Evolutionary conservation across 345 rosid genomes (phyloP), one percentile per base, ranked within the genome.

Genomic region (Microcos paniculata): DNA sequence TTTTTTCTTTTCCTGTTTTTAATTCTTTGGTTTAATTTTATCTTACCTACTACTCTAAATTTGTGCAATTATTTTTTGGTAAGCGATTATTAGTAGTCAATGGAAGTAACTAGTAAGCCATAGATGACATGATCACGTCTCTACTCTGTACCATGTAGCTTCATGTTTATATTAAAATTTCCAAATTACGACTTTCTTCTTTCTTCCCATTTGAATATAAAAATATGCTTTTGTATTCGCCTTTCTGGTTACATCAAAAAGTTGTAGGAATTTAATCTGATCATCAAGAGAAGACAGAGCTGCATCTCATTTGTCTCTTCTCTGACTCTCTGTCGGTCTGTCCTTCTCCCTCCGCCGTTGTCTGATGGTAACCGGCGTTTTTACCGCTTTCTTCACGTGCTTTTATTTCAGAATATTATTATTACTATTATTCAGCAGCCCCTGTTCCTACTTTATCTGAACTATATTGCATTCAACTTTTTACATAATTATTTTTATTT

Each of bases 281-380:
- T 33, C 42, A 8, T 28, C 45, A 23, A 28, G 26, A 49, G 45
- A 46, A 26, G 40, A 45, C 59, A n/a, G 5, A 70, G 42, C 62
- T 51, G 55, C 59, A 49, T 33, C 46, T 70, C 31, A 30, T 70
- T 70, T 70, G 45, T 69, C 59, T 31, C 58, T 31, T 49, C 26
- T 49, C 73, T 69, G 26, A 35, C 38, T 49, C 58, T 12, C n/a
- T n/a, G n/a, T n/a, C n/a, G n/a, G n/a, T n/a, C n/a, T n/a, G n/a
- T n/a, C n/a, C 6, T 24, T 10, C 21, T 56, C 8, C 62, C 62
- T 14, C 31, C 15, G 62, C 8, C 23, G 6, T 2, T 55, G 6
- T 23, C 62, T 23, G 62, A 56, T 24, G 28, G 26, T 55, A 55
- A 55, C 61, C 61, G 61, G 61, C 61, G 31, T 56, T 56, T 56